phyloP scores from a whole-genome alignment of 2,329 filamentous ascomycete genomes.

The Exophiala calicioides region DNA sequence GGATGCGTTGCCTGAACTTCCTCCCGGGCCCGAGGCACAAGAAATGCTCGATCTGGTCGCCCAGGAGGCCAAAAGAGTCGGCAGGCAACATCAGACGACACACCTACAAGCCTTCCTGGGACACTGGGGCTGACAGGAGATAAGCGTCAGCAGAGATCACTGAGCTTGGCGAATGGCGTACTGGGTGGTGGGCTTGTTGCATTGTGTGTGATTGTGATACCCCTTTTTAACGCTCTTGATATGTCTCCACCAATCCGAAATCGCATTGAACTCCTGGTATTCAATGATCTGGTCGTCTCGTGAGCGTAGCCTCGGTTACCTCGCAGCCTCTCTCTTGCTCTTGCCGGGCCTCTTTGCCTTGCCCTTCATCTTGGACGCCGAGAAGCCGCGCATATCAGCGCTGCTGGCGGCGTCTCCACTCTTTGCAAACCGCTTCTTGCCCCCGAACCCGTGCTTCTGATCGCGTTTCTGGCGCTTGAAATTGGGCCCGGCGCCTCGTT shows the following conservation, averaged over 20 bases:
- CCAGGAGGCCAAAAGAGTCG: constrained; percentile 30
- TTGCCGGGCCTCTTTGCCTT: constrained; percentile 53
- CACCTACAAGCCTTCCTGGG: constrained; percentile 31
- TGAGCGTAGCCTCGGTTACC: constrained; percentile 8
- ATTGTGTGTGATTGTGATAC: constrained; percentile 25
- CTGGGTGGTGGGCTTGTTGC: constrained; percentile 9
- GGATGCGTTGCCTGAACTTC: constrained; percentile 28
- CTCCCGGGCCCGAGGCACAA: constrained; percentile 30
- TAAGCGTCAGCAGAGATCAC: background rate
- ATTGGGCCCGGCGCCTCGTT: constrained; percentile 39
- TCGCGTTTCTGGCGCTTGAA: constrained; percentile 90
- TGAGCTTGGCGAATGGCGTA: constrained; percentile 3
- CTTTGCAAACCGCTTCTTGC: constrained; percentile 90
- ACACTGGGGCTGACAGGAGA: constrained; percentile 23
- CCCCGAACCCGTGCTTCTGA: constrained; percentile 90
- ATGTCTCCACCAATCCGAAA: constrained; percentile 1
- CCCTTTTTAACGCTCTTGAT: constrained; percentile 19
- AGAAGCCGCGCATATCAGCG: constrained; percentile 78
- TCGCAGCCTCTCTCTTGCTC: constrained; percentile 45
- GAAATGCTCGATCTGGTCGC: constrained; percentile 31
- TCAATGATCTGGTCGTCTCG: too few species aligned
- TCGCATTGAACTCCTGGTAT: background rate
- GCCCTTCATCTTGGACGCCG: constrained; percentile 74
- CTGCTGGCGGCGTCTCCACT: constrained; percentile 84
- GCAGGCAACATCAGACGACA: constrained; percentile 29